Evolutionary conservation across 2,329 filamentous ascomycete species (phyloP).

Genomic region (Trichoderma semiorbis): DNA sequence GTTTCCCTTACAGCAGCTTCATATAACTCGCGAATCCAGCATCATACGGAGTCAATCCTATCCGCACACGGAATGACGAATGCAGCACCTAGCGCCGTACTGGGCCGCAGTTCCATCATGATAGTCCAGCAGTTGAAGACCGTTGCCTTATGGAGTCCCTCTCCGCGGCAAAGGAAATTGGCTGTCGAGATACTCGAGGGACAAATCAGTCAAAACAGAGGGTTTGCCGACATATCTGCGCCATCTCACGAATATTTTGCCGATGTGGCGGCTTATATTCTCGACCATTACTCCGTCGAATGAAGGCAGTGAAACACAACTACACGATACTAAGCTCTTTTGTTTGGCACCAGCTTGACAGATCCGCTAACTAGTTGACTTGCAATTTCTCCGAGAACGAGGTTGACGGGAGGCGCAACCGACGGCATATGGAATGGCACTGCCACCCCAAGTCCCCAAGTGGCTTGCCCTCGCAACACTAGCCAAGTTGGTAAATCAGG

Average conservation of each 20-base stretch:
- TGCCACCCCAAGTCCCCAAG: neutral
- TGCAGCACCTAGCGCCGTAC: neutral
- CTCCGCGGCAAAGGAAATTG: conserved; percentile 14
- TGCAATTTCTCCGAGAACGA: neutral
- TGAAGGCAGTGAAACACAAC: neutral
- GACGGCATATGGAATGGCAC: neutral
- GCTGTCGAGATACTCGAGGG: conserved; percentile 16
- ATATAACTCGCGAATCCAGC: neutral
- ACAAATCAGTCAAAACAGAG: conserved; percentile 9
- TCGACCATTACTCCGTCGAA: conserved; percentile 13
- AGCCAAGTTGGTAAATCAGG: neutral
- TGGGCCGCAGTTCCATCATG: conserved; percentile 18
- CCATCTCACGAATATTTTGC: conserved; percentile 23
- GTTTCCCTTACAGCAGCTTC: neutral
- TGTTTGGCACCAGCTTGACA: neutral
- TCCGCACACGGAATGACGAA: conserved; percentile 3
- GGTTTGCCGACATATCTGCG: conserved; percentile 20
- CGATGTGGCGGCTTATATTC: conserved; percentile 21
- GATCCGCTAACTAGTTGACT: neutral
- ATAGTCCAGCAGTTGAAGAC: conserved; percentile 19
- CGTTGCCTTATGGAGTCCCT: conserved; percentile 21
- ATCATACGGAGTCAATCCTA: conserved; percentile 13
- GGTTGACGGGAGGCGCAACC: neutral
- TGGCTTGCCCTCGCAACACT: neutral
- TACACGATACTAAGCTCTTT: neutral